phyloP scores from a whole-genome alignment of 2,329 filamentous ascomycete species.

The Aspergillus amoenus region DNA sequence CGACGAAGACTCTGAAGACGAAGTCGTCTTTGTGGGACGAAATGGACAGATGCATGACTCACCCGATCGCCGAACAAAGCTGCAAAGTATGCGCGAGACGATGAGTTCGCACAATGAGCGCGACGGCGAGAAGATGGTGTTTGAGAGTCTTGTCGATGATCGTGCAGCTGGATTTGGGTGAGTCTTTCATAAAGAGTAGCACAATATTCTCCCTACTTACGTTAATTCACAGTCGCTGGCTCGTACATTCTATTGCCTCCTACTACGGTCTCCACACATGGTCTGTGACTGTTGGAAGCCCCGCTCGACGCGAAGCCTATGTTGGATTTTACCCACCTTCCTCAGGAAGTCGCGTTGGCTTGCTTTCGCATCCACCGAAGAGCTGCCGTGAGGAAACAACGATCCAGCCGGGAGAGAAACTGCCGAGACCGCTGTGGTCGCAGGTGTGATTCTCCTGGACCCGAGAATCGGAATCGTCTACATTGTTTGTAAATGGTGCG shows the following conservation, averaged over 20 bases:
- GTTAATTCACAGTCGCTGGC: conserved; percentile 66
- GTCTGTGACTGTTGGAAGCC: conserved; percentile 70
- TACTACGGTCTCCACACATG: conserved; percentile 89
- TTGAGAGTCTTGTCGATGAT: conserved; percentile 75
- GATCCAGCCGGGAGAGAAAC: conserved; percentile 36
- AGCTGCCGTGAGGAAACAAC: conserved; percentile 28
- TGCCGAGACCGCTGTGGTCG: conserved; percentile 39
- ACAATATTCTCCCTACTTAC: conserved; percentile 16
- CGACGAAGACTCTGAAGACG: conserved; percentile 66
- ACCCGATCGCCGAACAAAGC: conserved; percentile 53
- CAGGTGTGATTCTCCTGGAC: conserved; percentile 29
- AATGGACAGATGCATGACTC: conserved; percentile 64
- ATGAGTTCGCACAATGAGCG: conserved; percentile 37
- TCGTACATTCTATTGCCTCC: conserved; percentile 85
- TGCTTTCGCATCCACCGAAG: conserved; percentile 24
- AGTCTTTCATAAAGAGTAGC: conserved; percentile 27
- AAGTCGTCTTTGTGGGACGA: conserved; percentile 85
- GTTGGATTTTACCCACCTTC: conserved; percentile 61
- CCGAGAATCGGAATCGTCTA: neutral
- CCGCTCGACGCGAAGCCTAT: conserved; percentile 76
- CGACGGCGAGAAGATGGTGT: conserved; percentile 69
- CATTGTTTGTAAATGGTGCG: neutral
- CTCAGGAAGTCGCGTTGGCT: conserved; percentile 26
- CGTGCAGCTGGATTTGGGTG: conserved; percentile 79
- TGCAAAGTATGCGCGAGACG: conserved; percentile 45